These are phyloP conservation scores for Chrysopogon serrulatus DNA, from an alignment of 176 grass and related monocot species.

Conservation along the genomic window DNA sequence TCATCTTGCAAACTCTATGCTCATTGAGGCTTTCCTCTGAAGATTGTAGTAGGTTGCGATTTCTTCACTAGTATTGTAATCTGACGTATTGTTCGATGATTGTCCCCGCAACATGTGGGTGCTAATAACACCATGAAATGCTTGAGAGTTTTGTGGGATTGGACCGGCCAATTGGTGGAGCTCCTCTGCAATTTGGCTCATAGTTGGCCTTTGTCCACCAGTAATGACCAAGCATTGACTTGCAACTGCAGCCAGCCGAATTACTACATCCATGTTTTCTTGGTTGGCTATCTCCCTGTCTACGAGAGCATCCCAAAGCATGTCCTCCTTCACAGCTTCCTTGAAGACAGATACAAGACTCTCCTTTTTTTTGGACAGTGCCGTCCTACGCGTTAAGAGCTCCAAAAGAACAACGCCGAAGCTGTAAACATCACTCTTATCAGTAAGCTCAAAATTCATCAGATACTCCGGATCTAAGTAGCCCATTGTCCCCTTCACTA, in stretches of 20 bases:
- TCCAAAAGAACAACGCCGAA: slow-evolving; percentile 12
- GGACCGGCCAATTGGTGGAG: not conserved
- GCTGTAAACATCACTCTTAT: slow-evolving; percentile 15
- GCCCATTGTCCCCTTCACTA: slow-evolving; percentile 7
- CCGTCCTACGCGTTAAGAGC: not conserved
- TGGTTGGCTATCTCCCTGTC: not conserved
- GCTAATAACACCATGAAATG: not conserved
- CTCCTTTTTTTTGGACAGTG: not conserved
- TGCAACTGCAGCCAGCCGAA: not conserved
- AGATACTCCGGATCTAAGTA: slow-evolving; percentile 22
- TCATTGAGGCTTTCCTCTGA: not conserved
- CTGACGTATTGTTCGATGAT: not conserved
- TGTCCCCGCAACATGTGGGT: not conserved
- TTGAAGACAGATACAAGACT: not conserved
- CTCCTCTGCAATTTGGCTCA: not conserved
- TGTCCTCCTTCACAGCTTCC: not conserved
- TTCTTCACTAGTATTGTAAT: not conserved
- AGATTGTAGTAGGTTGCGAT: not conserved
- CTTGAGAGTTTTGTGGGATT: not conserved
- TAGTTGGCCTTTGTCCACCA: not conserved
- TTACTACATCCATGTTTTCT: not conserved
- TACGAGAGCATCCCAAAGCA: not conserved
- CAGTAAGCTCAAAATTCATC: not conserved
- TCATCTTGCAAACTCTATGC: slow-evolving; percentile 15
- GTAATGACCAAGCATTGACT: not conserved